Base-by-base conservation (phyloP, 2,329 filamentous ascomycete genomes). In the Dactylellina haptotyla region DNA sequence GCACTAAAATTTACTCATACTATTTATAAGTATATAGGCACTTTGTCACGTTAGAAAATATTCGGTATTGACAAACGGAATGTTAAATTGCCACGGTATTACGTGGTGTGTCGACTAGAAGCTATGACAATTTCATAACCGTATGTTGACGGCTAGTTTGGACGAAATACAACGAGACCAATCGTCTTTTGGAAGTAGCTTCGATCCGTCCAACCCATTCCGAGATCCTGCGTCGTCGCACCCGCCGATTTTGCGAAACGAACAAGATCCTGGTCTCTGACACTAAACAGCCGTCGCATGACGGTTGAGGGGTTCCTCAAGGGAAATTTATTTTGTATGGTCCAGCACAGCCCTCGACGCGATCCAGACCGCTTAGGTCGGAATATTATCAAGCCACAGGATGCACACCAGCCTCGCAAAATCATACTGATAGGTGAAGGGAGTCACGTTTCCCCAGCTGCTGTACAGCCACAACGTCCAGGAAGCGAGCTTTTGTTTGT, bases 391-490 rank as follows among this genome's bases (percentile, higher is more conserved):
- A n/a, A 46, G 34, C 30, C 28, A 14, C 39, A 58, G 5, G 6
- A n/a, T n/a, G n/a, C n/a, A n/a, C n/a, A n/a, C n/a, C n/a, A n/a
- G n/a, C n/a, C n/a, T n/a, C n/a, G n/a, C n/a, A n/a, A n/a, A n/a
- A n/a, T n/a, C n/a, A n/a, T n/a, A n/a, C n/a, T n/a, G n/a, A n/a
- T n/a, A n/a, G n/a, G n/a, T n/a, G n/a, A n/a, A n/a, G n/a, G n/a
- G n/a, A n/a, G n/a, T n/a, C n/a, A n/a, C n/a, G n/a, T 14, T 50
- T 50, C 32, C 6, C 14, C 32, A 6, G 6, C 28, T 9, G n/a
- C 39, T 16, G 37, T 59, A 72, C 58, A 72, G 66, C 66, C 66
- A 72, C 66, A 41, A 34, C 25, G 16, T 4, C 30, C 10, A 41
- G 20, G 3, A 34, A 32, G 16, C 26, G 14, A 20, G 4, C 10